These are phyloP conservation scores for Neltuma alba DNA, from an alignment of 306 rosid genomes.

Conservation along the genomic window DNA sequence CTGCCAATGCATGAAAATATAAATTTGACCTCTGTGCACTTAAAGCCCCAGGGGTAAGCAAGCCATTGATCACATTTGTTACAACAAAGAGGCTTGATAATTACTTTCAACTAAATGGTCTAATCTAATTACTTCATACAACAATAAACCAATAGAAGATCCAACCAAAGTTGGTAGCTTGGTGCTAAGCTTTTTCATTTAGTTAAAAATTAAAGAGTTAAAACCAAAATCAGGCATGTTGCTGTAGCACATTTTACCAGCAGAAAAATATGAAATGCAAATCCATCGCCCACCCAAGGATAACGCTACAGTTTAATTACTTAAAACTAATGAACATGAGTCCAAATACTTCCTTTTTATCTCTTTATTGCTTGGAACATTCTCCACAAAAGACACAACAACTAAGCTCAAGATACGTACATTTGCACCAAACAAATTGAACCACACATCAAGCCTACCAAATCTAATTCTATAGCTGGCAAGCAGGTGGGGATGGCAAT, in stretches of 20 bases:
- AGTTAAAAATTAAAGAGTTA: constrained; percentile 7
- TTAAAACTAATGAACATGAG: not conserved
- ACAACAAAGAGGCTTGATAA: not conserved
- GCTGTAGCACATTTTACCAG: not conserved
- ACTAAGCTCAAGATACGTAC: not conserved
- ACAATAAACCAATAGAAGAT: constrained; percentile 7
- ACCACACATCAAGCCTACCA: too few species aligned
- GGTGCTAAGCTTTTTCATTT: constrained; percentile 4
- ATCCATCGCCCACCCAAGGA: not conserved
- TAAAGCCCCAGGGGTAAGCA: not conserved
- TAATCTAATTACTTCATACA: not conserved
- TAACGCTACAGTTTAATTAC: not conserved
- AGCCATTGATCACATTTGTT: constrained; percentile 3
- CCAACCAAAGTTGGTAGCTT: constrained; percentile 8
- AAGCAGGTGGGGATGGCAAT: not conserved
- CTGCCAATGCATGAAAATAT: constrained; percentile 50
- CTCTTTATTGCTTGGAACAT: not conserved
- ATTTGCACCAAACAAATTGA: not conserved
- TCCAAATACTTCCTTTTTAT: not conserved
- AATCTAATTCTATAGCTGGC: too few species aligned
- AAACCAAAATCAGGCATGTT: not conserved
- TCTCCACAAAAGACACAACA: not conserved
- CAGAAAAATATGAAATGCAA: constrained; percentile 6
- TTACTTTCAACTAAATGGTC: not conserved
- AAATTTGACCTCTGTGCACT: constrained; percentile 2